Conservation (phyloP, 192 early-diverging fungal species). For the Coemansia umbellata region DNA sequence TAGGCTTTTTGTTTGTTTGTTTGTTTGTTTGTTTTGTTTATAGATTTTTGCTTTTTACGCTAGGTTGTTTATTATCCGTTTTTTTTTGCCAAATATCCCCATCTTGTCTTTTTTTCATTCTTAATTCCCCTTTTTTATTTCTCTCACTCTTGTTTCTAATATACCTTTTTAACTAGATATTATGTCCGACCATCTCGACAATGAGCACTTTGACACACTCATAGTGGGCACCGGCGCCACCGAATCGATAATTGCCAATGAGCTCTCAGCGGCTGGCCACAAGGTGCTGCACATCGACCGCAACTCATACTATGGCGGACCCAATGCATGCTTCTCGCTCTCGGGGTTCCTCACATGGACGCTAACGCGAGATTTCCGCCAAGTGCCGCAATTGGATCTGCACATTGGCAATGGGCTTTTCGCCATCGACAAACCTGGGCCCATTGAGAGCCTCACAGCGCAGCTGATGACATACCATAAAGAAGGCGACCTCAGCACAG, state of each 20-base stretch:
- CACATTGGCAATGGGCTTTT: not conserved
- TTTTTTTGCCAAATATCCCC: too few relatives aligned
- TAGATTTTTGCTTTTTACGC: too few relatives aligned
- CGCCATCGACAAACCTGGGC: not conserved
- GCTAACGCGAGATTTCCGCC: constrained; percentile 10
- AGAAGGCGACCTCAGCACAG: not conserved
- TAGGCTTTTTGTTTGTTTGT: too few relatives aligned
- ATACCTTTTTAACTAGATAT: too few relatives aligned
- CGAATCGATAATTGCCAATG: constrained; percentile 79
- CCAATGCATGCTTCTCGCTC: constrained; percentile 47
- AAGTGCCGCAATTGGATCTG: constrained; percentile 12
- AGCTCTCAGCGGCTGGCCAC: constrained; percentile 61
- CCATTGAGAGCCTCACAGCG: too few relatives aligned
- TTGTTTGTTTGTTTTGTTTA: too few relatives aligned
- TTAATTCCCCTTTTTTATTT: too few relatives aligned
- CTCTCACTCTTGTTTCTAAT: too few relatives aligned
- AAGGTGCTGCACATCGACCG: constrained; percentile 79
- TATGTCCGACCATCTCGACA: constrained; percentile 21
- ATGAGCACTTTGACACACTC: constrained; percentile 68
- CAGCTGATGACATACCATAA: too few relatives aligned
- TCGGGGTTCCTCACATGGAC: constrained; percentile 27
- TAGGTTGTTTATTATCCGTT: too few relatives aligned
- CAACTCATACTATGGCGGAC: constrained; percentile 77
- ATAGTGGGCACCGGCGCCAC: constrained; percentile 83
- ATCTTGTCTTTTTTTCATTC: too few relatives aligned